Evolutionary conservation across 257 asterid genomes (phyloP), one percentile per base, ranked within the genome.

Genomic region (Capsicum chinense): DNA sequence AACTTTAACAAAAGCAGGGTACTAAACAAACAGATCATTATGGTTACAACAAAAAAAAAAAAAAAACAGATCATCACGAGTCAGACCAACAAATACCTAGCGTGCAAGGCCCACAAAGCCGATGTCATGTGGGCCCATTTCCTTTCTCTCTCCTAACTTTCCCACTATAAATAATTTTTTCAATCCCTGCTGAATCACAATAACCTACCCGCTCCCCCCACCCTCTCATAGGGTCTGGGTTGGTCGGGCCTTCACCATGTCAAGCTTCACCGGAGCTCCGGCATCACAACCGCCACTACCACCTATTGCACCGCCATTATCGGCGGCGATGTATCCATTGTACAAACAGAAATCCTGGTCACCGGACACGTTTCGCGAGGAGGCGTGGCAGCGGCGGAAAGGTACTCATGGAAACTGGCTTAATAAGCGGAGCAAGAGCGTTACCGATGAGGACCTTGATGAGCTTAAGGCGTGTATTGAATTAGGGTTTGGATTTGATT

Each of bases 381-480:
- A 92, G 92, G 96, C 92, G 70, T 94, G 98, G 97, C 92, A 85
- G 37, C 85, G 94, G 83, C 88, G 88, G 87, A 92, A 91, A 85
- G 90, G 74, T 4, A 87, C n/a, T 50, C 84, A 86, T 0, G 86
- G 82, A 2, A 37, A 44, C 26, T 91, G 91, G 79, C 85, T 89
- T 3, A 79, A 54, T 0, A 84, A 92, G 69, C 89, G 91, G 50
- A 89, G 92, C 88, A 83, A 86, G 87, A 92, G 94, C 86, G 92
- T 94, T 78, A 94, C 97, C 60, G 97, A 93, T 7, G 97, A 92
- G n/a, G 98, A 94, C 79, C 90, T 94, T 1, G 94, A 93, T n/a
- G 97, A 94, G 79, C 88, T 94, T 63, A 92, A 89, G 67, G 98
- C 96, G 9, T 93, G 98, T 85, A 88, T 94, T 16, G 96, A 94